Conservation (phyloP, 352 stramenopile genomes). For the Blastocystis sp. region DNA sequence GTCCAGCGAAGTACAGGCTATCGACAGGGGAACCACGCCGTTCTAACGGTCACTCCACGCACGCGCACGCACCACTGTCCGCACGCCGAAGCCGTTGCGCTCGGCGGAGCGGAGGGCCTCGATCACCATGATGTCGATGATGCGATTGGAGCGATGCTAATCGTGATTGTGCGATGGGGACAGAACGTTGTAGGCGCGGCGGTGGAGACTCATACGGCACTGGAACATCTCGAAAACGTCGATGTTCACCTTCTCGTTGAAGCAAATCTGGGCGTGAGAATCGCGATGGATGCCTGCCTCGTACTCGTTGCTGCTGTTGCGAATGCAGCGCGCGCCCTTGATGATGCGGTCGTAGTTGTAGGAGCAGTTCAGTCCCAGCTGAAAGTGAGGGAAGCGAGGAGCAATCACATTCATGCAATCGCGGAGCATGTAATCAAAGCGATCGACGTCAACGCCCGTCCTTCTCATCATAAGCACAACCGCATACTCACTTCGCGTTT, state of each 20-base stretch:
- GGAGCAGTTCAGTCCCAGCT: slow-evolving; percentile 57
- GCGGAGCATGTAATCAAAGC: slow-evolving; percentile 67
- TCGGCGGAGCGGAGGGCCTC: slow-evolving; percentile 49
- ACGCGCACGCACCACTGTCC: background rate
- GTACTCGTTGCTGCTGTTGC: slow-evolving; percentile 17
- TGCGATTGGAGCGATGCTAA: slow-evolving; percentile 49
- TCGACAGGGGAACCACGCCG: slow-evolving; percentile 22
- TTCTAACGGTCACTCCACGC: slow-evolving; percentile 1
- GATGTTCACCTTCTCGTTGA: slow-evolving; percentile 58
- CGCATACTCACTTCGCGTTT: slow-evolving; percentile 31
- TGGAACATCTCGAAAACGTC: slow-evolving; percentile 67
- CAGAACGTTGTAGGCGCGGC: slow-evolving; percentile 41
- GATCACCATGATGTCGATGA: slow-evolving; percentile 65
- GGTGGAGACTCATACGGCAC: slow-evolving; percentile 39
- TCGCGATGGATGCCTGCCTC: background rate
- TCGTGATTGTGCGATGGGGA: background rate
- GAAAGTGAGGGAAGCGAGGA: background rate
- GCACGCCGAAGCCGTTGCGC: slow-evolving; percentile 27
- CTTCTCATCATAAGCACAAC: background rate
- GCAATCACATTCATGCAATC: slow-evolving; percentile 57
- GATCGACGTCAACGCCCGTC: slow-evolving; percentile 61
- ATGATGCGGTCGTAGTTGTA: slow-evolving; percentile 66
- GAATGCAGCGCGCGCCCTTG: slow-evolving; percentile 15
- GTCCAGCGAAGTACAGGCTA: background rate
- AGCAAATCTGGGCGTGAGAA: slow-evolving; percentile 43